Base-by-base conservation (phyloP, 345 rosid genomes). In the Brassica incana region DNA sequence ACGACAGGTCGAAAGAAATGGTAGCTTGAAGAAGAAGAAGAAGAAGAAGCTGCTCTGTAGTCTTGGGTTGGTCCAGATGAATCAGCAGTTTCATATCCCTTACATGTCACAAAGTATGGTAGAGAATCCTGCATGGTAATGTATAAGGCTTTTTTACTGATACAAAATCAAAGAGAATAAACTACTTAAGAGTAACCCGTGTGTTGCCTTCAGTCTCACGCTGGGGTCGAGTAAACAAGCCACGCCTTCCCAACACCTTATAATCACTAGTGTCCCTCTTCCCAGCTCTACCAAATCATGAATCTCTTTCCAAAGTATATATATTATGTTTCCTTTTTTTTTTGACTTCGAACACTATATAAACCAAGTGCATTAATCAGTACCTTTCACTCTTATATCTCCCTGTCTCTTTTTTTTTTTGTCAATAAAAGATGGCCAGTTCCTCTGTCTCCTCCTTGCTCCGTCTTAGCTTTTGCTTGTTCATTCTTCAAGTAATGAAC, bases 181-280 rank as follows among this genome's bases (percentile, higher is more conserved):
- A 59, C 7, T 43, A 33, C 50, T 33, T 61, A 62, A 58, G 69
- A 63, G 66, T 75, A 67, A 74, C 72, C 66, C 75, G 78, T 79
- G 80, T 71, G 72, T 43, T 75, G 72, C 87, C 87, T 86, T 75
- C 67, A 75, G 2, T 65, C 88, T 88, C 82, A 85, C 84, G 71
- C 74, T 84, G 80, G 84, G 88, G 88, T 86, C 88, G 83, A 73
- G 33, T 29, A 70, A 73, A 85, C 86, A 83, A 84, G 79, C 83
- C 84, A 88, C 91, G 72, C 81, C 77, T 76, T 60, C 80, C 87
- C 91, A 88, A 79, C 86, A 87, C 61, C 83, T 77, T 84, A 88
- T 91, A 77, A 87, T 87, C 81, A 87, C 88, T 84, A 86, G 77
- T 83, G 93, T 87, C 67, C 65, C 29, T 69, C 32, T 74, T 74